Percentiles rank a stretch among this genome's conserved stretches.
Conservation (phyloP, 257 asterid genomes). For the Nicotiana sylvestris region DNA sequence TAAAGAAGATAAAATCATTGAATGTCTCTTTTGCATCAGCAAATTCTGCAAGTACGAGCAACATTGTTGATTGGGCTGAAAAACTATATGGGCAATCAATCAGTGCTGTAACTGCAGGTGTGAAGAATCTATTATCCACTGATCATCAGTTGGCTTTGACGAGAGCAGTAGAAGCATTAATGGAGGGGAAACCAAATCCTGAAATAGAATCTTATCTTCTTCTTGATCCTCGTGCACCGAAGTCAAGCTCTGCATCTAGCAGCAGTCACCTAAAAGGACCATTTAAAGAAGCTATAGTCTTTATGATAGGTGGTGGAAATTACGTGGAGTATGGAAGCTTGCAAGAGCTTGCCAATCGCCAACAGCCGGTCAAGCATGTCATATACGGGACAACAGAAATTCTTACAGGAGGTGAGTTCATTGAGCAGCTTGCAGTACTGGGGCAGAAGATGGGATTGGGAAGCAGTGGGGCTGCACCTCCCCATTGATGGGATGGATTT, state of each 20-base stretch:
- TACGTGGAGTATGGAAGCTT: constrained; percentile 89
- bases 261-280: constrained; percentile 84
- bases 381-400: constrained; percentile 92
- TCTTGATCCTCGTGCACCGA: constrained; percentile 91
- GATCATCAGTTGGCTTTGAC: constrained; percentile 88
- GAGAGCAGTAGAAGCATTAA: constrained; percentile 83
- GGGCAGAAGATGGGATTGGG: constrained; percentile 91
- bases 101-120: constrained; percentile 95
- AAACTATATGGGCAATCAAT: constrained; percentile 86
- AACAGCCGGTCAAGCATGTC: constrained; percentile 71
- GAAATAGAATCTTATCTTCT: constrained; percentile 72
- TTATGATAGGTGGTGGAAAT: constrained; percentile 98
- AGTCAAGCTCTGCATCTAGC: constrained; percentile 55
- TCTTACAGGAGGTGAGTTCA: constrained; percentile 86
- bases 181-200: constrained; percentile 96
- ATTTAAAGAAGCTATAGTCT: constrained; percentile 88
- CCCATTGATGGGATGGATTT: neutral
- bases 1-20: constrained; percentile 85
- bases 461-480: constrained; percentile 19
- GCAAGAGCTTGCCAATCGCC: constrained; percentile 65
- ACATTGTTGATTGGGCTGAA: constrained; percentile 96
- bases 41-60: constrained; percentile 80
- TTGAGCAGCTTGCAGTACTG: constrained; percentile 71
- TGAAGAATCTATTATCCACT: constrained; percentile 73
- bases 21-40: constrained; percentile 85